Conservation (phyloP, 768 basidiomycete species). For the Inosperma sp. region DNA sequence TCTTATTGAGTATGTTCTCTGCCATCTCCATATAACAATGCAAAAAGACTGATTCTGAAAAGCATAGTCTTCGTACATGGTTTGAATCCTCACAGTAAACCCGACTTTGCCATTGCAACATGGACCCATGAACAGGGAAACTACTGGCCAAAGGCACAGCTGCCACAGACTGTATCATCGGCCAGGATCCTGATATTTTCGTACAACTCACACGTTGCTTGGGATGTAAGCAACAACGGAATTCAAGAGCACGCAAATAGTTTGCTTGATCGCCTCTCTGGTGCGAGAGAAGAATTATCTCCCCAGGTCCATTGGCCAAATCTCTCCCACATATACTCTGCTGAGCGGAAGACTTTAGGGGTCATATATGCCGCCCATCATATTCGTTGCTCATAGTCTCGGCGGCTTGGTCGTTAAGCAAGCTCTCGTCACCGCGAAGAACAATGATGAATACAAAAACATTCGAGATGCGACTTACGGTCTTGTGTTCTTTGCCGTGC, state of each 20-base stretch:
- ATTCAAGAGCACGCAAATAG: background rate
- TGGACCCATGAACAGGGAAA: background rate
- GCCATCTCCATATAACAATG: too few species aligned
- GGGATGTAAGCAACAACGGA: background rate
- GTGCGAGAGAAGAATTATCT: background rate
- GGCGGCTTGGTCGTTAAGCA: background rate
- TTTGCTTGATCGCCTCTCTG: background rate
- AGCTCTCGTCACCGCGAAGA: background rate
- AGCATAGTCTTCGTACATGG: background rate
- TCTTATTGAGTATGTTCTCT: background rate
- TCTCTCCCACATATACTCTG: background rate
- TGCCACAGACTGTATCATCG: background rate
- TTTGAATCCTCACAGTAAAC: background rate
- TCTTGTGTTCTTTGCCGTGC: background rate
- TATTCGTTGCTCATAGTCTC: background rate
- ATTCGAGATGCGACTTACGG: background rate
- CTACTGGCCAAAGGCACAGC: background rate
- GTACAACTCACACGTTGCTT: background rate
- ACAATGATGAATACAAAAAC: background rate
- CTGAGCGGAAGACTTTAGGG: background rate
- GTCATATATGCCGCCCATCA: background rate
- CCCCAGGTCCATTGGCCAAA: background rate
- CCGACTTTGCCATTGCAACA: background rate
- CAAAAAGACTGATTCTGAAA: background rate
- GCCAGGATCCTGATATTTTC: background rate